Base-by-base conservation (phyloP, 1,139 yeast species). In the Protomyces inouyei region DNA sequence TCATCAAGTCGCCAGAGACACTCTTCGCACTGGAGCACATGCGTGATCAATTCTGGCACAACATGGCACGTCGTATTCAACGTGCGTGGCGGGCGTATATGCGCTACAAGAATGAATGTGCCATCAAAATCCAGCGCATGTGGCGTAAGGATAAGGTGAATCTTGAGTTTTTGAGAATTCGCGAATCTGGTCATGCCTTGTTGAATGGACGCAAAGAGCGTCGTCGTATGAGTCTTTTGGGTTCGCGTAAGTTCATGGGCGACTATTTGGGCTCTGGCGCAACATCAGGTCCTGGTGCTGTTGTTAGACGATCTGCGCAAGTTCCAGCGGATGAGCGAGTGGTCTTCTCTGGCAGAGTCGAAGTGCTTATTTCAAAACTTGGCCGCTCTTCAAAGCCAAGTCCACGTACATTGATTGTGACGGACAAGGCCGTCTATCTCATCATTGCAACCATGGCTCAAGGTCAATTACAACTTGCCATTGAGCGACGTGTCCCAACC, bases 31-130 rank as follows among this genome's bases (percentile, higher is more conserved):
- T 95, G 67, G 99, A 95, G 76, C 95, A 90, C 72, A 86, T 92
- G 95, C 84, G 98, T 75, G 99, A 95, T 72, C 88, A 86, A 77
- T 95, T 91, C 74, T 95, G 98, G 98, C 95, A 91, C 73, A 90
- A 89, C 72, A 95, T 93, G 96, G 98, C 98, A 2, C 92, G 96
- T 1, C 83, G 96, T 71, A 93, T 95, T 70, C 99, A 95, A 78
- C 83, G 98, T 70, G 98, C 98, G 3, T 91, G 97, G 92, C 83
- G 98, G 78, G 81, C 89, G 70, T 89, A 87, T 73, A 77, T 86
- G 68, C 86, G 86, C 73, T 82, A 89, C 72, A 86, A 92, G 76
- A 87, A 86, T 67, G 96, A 90, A 72, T 93, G 96, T 32, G 98
- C 97, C 0, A 85, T 83, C 68, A 83, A 81, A 60, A 85, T 93